Evolutionary conservation across 192 early-diverging fungal species (phyloP).

Genomic region (Entomortierella chlamydospora): DNA sequence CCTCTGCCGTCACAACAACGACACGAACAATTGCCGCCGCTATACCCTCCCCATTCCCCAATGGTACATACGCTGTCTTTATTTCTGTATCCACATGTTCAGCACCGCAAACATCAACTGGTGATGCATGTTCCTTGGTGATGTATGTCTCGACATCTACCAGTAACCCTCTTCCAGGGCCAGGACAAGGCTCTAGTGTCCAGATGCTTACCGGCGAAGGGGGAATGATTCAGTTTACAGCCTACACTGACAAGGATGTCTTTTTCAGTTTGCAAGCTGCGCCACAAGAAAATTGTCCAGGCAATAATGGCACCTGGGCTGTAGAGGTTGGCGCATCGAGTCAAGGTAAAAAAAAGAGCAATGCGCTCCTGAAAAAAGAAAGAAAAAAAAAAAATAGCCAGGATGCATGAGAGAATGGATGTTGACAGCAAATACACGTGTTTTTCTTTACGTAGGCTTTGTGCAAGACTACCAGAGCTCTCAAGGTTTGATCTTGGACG

Average conservation of each 20-base stretch:
- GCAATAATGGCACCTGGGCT: conserved; percentile 51
- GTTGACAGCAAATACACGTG: neutral
- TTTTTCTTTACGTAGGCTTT: conserved; percentile 13
- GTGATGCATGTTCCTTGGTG: conserved; percentile 8
- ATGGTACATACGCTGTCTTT: conserved; percentile 43
- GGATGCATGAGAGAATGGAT: neutral
- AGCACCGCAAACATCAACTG: conserved; percentile 12
- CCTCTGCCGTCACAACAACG: conserved; percentile 2
- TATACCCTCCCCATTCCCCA: conserved; percentile 24
- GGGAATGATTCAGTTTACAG: conserved; percentile 42
- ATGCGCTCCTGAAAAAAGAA: neutral
- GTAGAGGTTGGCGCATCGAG: conserved; percentile 50
- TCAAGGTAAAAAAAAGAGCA: conserved; percentile 41
- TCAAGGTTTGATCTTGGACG: conserved; percentile 48
- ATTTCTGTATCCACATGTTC: conserved; percentile 51
- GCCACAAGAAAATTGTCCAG: conserved; percentile 14
- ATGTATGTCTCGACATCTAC: conserved; percentile 38
- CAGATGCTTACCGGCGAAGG: conserved; percentile 10
- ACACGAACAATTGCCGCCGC: conserved; percentile 33
- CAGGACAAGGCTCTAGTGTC: conserved; percentile 32
- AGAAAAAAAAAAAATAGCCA: neutral
- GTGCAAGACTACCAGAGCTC: conserved; percentile 24
- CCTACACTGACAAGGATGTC: conserved; percentile 33
- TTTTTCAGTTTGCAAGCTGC: conserved; percentile 48
- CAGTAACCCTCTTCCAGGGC: conserved; percentile 37